These are phyloP conservation scores for Flaveria linearis DNA, from an alignment of 129 eudicot genomes.

Conservation along the genomic window DNA sequence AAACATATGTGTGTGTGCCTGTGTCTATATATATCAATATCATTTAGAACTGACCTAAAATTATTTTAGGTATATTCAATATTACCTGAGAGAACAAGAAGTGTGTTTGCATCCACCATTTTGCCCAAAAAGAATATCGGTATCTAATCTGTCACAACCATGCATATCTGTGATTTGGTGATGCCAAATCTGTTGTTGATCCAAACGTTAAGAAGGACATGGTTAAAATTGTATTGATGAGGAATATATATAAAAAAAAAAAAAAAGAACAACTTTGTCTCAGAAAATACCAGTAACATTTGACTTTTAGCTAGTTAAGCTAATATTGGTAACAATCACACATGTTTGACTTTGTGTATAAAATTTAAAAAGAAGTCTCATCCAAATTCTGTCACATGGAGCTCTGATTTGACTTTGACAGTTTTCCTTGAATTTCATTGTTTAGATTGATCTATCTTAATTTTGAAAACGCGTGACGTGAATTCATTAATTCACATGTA, in stretches of 20 bases:
- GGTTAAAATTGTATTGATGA: slow-evolving; percentile 4
- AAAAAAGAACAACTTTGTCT: background rate
- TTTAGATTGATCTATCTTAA: too few relatives aligned
- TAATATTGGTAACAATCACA: background rate
- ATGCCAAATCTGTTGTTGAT: slow-evolving; percentile 75
- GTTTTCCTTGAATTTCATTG: background rate
- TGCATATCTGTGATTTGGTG: slow-evolving; percentile 91
- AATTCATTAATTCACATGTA: background rate
- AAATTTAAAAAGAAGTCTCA: too few relatives aligned
- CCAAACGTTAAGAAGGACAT: background rate
- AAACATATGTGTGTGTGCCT: background rate
- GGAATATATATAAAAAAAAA: background rate
- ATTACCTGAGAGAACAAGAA: slow-evolving; percentile 95
- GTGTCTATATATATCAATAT: background rate
- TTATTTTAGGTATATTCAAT: background rate
- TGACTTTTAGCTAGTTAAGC: slow-evolving; percentile 11
- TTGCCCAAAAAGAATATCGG: slow-evolving; percentile 96
- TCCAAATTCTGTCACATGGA: too few relatives aligned
- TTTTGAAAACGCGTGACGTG: background rate
- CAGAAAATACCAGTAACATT: background rate
- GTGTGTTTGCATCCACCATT: slow-evolving; percentile 99
- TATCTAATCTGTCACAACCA: slow-evolving; percentile 99
- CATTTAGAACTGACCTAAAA: background rate
- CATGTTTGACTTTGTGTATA: too few relatives aligned
- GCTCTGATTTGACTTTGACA: background rate